phyloP scores from a whole-genome alignment of 495 filamentous ascomycete species.

The Penicillium daleae region DNA sequence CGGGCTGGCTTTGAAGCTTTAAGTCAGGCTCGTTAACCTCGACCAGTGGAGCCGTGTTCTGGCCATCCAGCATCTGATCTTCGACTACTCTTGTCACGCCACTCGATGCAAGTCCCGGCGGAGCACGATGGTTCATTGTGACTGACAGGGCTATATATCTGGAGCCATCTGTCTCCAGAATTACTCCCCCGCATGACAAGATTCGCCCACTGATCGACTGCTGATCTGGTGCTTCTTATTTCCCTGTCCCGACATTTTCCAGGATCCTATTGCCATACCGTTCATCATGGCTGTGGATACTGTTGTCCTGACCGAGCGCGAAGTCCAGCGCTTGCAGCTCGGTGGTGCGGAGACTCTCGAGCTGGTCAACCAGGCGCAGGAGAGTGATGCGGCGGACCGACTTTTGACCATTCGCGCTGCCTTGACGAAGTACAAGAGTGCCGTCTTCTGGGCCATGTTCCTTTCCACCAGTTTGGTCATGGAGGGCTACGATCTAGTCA shows the following conservation, averaged over 20 bases:
- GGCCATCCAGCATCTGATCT: background rate
- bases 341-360: conserved; percentile 25
- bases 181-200: background rate
- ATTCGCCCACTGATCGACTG: background rate
- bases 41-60: background rate
- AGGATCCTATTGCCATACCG: background rate
- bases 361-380: conserved; percentile 26
- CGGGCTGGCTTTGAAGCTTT: background rate
- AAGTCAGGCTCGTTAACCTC: background rate
- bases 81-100: background rate
- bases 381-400: conserved; percentile 24
- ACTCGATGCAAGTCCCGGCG: conserved; percentile 1
- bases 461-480: conserved; percentile 47
- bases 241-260: background rate
- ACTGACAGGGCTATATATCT: background rate
- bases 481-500: conserved; percentile 49
- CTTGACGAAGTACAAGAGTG: conserved; percentile 30
- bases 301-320: conserved; percentile 27
- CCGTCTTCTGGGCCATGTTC: conserved; percentile 48
- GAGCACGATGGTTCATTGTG: background rate
- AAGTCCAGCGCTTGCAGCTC: conserved; percentile 27
- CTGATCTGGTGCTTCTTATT: background rate
- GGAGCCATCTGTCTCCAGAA: background rate
- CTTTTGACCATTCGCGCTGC: conserved; percentile 19
- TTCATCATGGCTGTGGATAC: background rate